Conservation (phyloP, 441 rosid genomes). For the Populus tomentosa region DNA sequence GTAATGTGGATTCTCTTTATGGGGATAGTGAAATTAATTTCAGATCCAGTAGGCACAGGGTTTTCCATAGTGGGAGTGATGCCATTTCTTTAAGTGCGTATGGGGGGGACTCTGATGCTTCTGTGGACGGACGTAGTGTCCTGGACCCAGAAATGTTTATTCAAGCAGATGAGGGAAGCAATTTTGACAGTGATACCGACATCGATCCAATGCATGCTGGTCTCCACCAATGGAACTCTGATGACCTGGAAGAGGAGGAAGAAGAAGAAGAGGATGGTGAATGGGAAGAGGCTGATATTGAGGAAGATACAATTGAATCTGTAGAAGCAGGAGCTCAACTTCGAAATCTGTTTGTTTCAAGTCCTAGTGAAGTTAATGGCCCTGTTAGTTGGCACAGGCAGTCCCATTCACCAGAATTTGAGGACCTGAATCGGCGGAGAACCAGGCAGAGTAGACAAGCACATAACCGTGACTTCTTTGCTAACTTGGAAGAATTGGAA, state of each 20-base stretch:
- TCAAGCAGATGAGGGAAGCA: conserved; percentile 47
- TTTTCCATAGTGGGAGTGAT: conserved; percentile 56
- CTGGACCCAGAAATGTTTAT: conserved; percentile 46
- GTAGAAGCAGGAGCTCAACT: conserved; percentile 24
- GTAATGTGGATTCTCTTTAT: conserved; percentile 45
- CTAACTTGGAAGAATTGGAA: conserved; percentile 39
- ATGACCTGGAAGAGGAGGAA: conserved; percentile 53
- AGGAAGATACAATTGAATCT: conserved; percentile 38
- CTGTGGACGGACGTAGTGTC: conserved; percentile 52
- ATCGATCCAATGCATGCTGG: conserved; percentile 97
- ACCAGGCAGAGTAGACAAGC: conserved; percentile 39
- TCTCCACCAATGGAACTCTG: conserved; percentile 66
- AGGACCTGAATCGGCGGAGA: conserved; percentile 33
- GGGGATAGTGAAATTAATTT: conserved; percentile 67
- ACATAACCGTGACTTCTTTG: conserved; percentile 30
- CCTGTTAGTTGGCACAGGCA: conserved; percentile 21
- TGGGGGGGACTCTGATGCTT: conserved; percentile 81
- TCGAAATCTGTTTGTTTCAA: conserved; percentile 32
- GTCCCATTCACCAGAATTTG: conserved; percentile 40
- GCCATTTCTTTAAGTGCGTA: conserved; percentile 64
- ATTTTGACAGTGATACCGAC: conserved; percentile 68
- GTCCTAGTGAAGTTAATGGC: conserved; percentile 46
- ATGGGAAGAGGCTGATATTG: conserved; percentile 60
- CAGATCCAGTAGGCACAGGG: conserved; percentile 46
- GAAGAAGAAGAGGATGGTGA: conserved; percentile 50